These are phyloP conservation scores for Monosporascus sp. DNA, from an alignment of 2,329 filamentous ascomycete species.

Conservation along the genomic window DNA sequence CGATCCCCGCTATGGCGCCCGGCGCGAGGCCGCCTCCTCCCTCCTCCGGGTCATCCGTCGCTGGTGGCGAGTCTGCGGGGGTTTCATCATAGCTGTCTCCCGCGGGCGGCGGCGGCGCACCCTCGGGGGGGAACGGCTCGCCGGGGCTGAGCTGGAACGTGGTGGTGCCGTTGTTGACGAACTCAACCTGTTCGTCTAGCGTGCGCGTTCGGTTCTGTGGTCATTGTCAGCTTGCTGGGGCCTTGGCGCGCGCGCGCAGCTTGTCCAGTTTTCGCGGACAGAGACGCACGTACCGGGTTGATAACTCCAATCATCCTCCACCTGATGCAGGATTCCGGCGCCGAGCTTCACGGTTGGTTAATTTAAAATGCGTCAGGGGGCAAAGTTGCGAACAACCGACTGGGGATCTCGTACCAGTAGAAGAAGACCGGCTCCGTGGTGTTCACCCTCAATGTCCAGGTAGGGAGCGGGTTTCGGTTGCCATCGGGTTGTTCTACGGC, in stretches of 20 bases:
- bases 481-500: constrained; percentile 1
- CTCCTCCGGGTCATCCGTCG: constrained; percentile 14
- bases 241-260: background rate
- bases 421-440: constrained; percentile 52
- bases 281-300: constrained; percentile 50
- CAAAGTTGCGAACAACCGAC: background rate
- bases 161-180: constrained; percentile 35
- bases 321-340: constrained; percentile 57
- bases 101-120: background rate
- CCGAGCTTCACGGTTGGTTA: constrained; percentile 33
- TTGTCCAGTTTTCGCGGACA: background rate
- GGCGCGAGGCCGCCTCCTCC: constrained; percentile 22
- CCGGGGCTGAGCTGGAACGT: constrained; percentile 52
- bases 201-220: constrained; percentile 41
- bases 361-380: background rate
- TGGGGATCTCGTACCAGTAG: constrained; percentile 45
- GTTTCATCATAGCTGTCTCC: constrained; percentile 14
- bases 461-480: constrained; percentile 25
- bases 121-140: constrained; percentile 47
- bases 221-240: constrained; percentile 3
- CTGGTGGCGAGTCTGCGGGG: constrained; percentile 8
- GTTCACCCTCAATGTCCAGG: constrained; percentile 26
- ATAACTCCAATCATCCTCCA: constrained; percentile 72
- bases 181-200: constrained; percentile 41
- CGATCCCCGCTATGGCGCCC: constrained; percentile 57